Evolutionary conservation across 1,139 yeast species (phyloP), one percentile per base, ranked within the genome.

Genomic region (Pichia sp.): DNA sequence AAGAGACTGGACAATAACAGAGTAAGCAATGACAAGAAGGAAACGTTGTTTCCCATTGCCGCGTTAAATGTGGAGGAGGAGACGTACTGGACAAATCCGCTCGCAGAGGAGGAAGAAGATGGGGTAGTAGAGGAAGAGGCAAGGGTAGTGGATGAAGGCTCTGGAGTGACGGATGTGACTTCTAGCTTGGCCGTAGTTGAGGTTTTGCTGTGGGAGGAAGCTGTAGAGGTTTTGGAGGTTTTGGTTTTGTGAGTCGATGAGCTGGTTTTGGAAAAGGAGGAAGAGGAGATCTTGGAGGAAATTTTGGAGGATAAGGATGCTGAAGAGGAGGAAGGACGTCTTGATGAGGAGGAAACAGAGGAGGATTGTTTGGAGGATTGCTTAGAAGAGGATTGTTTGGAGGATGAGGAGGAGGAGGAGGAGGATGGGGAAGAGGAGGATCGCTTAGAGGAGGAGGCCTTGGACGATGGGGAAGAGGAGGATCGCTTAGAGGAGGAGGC

Each of bases 71-170:
- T n/a, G 14, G 51, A 14, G 12, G 51, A 17, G 3, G 47, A 33
- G n/a, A 42, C 27, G 34, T 41, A 36, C 38, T 55, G 58, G 17
- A 55, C 51, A 27, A 55, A 55, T 6, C 49, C 53, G 17, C 40
- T 30, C 6, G 48, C 7, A 9, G 54, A 42, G 16, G 49, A 20
- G 9, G 55, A 40, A 5, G 58, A 27, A 29, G 57, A 44, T 16
- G 52, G n/a, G 6, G 49, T 16, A 24, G 52, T 17, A 4, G 49
- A 40, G 17, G 46, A 29, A n/a, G 46, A 17, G 20, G 48, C 17
- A 3, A 49, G 33, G 42, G 14, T 24, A 27, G 44, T 24, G 3
- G 53, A 30, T 14, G 47, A 42, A 27, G 52, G 6, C 29, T 27
- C 20, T 7, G 48, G 34, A n/a, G 31, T 43, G 7, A n/a, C 16